Evolutionary conservation across 352 stramenopile species (phyloP).

Genomic region (Pythium vanterpoolii): DNA sequence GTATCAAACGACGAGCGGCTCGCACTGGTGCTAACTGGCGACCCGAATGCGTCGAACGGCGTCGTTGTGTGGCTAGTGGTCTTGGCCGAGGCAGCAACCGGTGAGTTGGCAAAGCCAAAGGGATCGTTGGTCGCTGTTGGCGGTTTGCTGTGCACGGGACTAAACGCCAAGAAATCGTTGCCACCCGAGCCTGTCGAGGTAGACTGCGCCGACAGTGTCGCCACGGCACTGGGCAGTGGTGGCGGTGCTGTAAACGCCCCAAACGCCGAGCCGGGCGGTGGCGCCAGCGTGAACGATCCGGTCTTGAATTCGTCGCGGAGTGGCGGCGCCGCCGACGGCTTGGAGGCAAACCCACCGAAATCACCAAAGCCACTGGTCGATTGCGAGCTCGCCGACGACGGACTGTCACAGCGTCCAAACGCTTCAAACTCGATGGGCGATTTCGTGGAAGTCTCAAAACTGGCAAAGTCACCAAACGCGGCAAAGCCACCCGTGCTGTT

Average conservation of each 20-base stretch:
- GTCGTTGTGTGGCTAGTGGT: conserved; percentile 18
- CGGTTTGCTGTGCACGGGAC: conserved; percentile 33
- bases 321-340: conserved; percentile 28
- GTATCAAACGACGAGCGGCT: conserved; percentile 34
- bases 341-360: conserved; percentile 35
- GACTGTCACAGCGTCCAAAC: conserved; percentile 35
- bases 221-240: conserved; percentile 5
- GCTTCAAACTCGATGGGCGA: conserved; percentile 32
- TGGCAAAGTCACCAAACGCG: conserved; percentile 74
- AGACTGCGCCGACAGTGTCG: conserved; percentile 9
- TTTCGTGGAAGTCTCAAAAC: conserved; percentile 48
- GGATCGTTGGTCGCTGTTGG: conserved; percentile 32
- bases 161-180: conserved; percentile 73
- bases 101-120: conserved; percentile 49
- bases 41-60: conserved; percentile 30
- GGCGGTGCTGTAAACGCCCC: conserved; percentile 24
- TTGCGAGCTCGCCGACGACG: conserved; percentile 13
- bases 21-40: conserved; percentile 14
- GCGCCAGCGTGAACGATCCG: conserved; percentile 67
- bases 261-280: conserved; percentile 49
- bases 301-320: conserved; percentile 38
- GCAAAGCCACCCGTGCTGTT: conserved; percentile 35
- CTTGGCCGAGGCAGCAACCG: conserved; percentile 7
- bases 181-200: conserved; percentile 17
- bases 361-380: conserved; percentile 46